Base-by-base conservation (phyloP, 495 filamentous ascomycete species). In the Penicillium pancosmium region DNA sequence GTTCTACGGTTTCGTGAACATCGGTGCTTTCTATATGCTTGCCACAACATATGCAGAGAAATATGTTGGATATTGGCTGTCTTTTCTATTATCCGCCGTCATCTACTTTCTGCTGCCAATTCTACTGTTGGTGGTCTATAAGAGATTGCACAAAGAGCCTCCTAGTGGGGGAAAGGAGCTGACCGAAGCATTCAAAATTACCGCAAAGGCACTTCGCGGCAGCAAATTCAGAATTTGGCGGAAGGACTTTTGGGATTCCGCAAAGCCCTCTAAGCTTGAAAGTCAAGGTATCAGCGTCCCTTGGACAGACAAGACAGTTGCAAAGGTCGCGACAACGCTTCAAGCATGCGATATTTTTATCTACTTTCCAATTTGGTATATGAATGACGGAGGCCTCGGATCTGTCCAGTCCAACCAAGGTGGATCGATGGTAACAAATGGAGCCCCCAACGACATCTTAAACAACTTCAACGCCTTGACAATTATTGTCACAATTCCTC, bases 381-480 rank as follows among this genome's bases (percentile, higher is more conserved):
- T 80, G 40, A 74, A 81, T 48, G 78, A 31, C 8, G 27, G 78
- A 13, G 82, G 82, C 18, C 71, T 83, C 13, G 79, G 79, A 6
- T 68, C 70, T 7, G 69, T 76, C 7, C 47, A 65, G 12, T 75
- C 73, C 46, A 85, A 83, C 67, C 73, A 88, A 66, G 80, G 76
- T 2, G 84, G 85, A 16, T 84, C 85, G 56, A 80, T 91, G 73
- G 78, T 78, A 31, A 88, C 85, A 4, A 80, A 87, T 60, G 87
- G 87, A 18, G 84, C 85, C 0, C 88, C 88, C 41, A 91, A 91
- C 70, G 88, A 91, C 56, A 68, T 90, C 21, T 81, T 90, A 48
- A 71, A 60, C 63, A 91, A 89, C 73, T 86, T 91, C 72, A 89
- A 90, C 73, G 78, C 88, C 6, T 71, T 92, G 31, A 78, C 81